These are phyloP conservation scores for Gaeumannomyces sp. DNA, from an alignment of 2,329 filamentous ascomycete genomes.

Conservation along the genomic window DNA sequence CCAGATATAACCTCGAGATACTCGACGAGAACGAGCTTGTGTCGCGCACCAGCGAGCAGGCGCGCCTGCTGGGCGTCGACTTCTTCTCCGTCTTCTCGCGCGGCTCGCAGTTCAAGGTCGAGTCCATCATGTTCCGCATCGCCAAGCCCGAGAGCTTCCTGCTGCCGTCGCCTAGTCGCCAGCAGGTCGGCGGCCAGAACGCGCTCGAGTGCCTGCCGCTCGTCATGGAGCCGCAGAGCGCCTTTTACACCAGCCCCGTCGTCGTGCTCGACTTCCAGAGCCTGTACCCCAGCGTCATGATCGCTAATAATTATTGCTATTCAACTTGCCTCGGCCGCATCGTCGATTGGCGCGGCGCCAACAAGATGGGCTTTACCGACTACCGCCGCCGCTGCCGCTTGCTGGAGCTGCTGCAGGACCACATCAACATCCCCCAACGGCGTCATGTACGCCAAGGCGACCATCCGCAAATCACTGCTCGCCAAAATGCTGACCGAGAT, in stretches of 20 bases:
- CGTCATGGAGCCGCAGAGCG: constrained; percentile 96
- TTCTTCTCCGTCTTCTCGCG: constrained; percentile 95
- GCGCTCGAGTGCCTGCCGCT: constrained; percentile 89
- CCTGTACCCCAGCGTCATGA: constrained; percentile 96
- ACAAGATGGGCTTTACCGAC: constrained; percentile 91
- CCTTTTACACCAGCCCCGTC: constrained; percentile 84
- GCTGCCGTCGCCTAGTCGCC: constrained; percentile 79
- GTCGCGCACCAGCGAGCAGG: constrained; percentile 86
- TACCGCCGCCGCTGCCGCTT: constrained; percentile 73
- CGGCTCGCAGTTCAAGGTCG: constrained; percentile 96
- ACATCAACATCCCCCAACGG: constrained; percentile 96
- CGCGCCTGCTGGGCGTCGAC: constrained; percentile 84
- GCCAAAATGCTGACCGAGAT: constrained; percentile 97
- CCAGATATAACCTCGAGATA: constrained; percentile 81
- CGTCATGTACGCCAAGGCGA: constrained; percentile 86
- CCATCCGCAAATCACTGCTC: constrained; percentile 81
- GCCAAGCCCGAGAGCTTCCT: constrained; percentile 95
- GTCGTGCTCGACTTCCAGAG: constrained; percentile 94
- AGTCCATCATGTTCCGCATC: constrained; percentile 97
- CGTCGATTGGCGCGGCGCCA: constrained; percentile 77
- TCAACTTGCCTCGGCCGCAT: constrained; percentile 90
- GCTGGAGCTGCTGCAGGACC: constrained; percentile 69
- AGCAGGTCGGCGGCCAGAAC: constrained; percentile 91
- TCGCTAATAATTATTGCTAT: constrained; percentile 98
- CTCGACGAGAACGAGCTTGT: constrained; percentile 86